Evolutionary conservation across 2,329 filamentous ascomycete genomes (phyloP), one percentile per base, ranked within the genome.

Genomic region (Sclerotiophoma versabilis): DNA sequence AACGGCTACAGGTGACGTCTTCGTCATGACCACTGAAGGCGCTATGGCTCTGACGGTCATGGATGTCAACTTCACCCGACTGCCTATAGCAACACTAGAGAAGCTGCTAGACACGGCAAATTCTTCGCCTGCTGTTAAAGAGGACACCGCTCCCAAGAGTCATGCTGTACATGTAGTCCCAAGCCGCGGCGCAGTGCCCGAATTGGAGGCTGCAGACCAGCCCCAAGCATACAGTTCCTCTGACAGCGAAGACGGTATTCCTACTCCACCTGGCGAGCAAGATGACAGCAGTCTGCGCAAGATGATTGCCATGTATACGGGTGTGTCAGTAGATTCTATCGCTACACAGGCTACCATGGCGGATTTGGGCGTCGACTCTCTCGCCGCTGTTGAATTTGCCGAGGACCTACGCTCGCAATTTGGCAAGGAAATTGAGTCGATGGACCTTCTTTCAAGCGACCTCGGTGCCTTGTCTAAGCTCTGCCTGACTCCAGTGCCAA

Each of bases 41-140:
- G 36, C 43, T 15, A 17, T 57, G 25, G 54, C 44, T 15, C 43
- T 57, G 25, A 58, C 51, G 14, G 39, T 56, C 36, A 44, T 51
- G 19, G 61, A 52, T 15, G 49, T 45, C n/a, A 49, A 54, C 17
- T 64, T 62, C 36, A 52, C 57, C 11, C 48, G 49, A 8, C 30
- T 64, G 20, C 45, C 50, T n/a, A 55, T 64, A 14, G 20, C 57
- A 2, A 58, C 37, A 17, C 53, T 64, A 11, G 54, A 60, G 44
- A 42, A 43, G 34, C 41, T 42, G 6, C 36, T 56, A 9, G 51
- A 53, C 10, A 27, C n/a, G 6, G 50, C 33, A 17, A 36, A 36
- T 36, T 15, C 29, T 32, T 5, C 29, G 14, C 8, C 29, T 32
- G 8, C 29, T 32, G 9, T 12, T 5, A 11, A n/a, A n/a, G 5